Evolutionary conservation across 106 monocot species (phyloP), one percentile per base, ranked within the genome.

Genomic region (Dendrobium nobile): DNA sequence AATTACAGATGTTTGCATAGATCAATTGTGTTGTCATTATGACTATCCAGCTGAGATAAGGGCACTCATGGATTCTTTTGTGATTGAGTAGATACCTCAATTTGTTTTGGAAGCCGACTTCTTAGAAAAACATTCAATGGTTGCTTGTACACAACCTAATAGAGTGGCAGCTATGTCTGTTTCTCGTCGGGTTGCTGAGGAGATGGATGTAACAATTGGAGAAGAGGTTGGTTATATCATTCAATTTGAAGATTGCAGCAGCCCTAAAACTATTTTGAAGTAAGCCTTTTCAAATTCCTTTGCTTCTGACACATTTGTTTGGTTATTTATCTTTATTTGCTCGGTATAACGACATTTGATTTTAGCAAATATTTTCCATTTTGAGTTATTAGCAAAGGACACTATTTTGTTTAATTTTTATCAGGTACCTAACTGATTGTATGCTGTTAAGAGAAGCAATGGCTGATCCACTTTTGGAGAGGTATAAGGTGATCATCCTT

Each of bases 181-280:
- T 77, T 88, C 93, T 11, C 83, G 85, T 47, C 84, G 93, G 61
- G 93, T 93, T 48, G 93, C 93, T n/a, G 87, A 93, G 80, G 93
- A 93, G 80, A 91, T 93, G 89, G 93, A 90, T 81, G 90, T 88
- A 16, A 84, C 83, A 9, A 84, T 93, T 33, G 93, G 93, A 67
- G 93, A 93, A 70, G 91, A 93, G 82, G 93, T 93, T 47, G 93
- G 93, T 81, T 93, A 93, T 72, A 85, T 75, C 70, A 86, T 91
- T 47, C 91, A 87, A 67, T 93, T 93, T 86, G 93, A 93, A 83
- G 89, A 93, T 83, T 91, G 93, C 85, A 93, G 87, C 51, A 87
- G 93, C 70, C 85, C 81, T 27, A 90, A 89, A 84, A 93, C 93
- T 48, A 79, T 93, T 70, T 82, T 93, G 54, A 93, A 93, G 90